Percentiles rank a stretch among this genome's conserved stretches.
Evolutionary conservation across 345 rosid genomes (phyloP).

Genomic region (Diplotaxis tenuifolia): DNA sequence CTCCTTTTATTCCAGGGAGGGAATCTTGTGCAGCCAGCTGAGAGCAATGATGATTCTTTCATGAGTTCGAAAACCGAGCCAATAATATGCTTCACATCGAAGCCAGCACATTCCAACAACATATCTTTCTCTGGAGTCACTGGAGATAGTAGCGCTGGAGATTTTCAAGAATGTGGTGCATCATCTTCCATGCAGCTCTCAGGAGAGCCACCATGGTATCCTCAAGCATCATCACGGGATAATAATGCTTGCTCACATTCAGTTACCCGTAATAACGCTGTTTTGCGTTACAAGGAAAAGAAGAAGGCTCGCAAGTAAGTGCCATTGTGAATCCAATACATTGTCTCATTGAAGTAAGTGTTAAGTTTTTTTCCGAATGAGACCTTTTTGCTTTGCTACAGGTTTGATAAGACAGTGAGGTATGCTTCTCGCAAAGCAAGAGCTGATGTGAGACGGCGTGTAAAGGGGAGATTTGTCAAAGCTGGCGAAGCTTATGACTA

Average conservation of each 20-base stretch:
- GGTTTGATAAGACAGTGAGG: constrained; percentile 94
- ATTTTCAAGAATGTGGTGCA: constrained; percentile 92
- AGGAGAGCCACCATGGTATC: constrained; percentile 93
- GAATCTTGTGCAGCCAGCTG: constrained; percentile 59
- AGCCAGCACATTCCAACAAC: constrained; percentile 57
- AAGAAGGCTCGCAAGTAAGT: constrained; percentile 93
- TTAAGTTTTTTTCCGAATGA: background rate
- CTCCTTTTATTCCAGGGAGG: constrained; percentile 36
- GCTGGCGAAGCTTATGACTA: constrained; percentile 96
- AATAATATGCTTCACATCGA: constrained; percentile 52
- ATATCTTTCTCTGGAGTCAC: constrained; percentile 89
- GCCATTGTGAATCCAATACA: background rate
- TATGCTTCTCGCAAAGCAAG: constrained; percentile 98
- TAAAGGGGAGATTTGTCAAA: constrained; percentile 92
- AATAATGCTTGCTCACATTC: constrained; percentile 46
- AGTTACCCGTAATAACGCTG: constrained; percentile 73
- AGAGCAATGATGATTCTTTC: constrained; percentile 69
- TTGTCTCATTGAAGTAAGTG: background rate
- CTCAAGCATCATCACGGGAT: constrained; percentile 56
- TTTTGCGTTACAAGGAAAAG: constrained; percentile 94
- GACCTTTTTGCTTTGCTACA: constrained; percentile 11
- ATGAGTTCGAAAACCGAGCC: constrained; percentile 93
- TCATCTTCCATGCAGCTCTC: constrained; percentile 63
- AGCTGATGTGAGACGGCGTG: constrained; percentile 96
- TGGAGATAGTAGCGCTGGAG: constrained; percentile 74